Conservation (phyloP, 2,329 filamentous ascomycete species). For the Bertia moriformis region DNA sequence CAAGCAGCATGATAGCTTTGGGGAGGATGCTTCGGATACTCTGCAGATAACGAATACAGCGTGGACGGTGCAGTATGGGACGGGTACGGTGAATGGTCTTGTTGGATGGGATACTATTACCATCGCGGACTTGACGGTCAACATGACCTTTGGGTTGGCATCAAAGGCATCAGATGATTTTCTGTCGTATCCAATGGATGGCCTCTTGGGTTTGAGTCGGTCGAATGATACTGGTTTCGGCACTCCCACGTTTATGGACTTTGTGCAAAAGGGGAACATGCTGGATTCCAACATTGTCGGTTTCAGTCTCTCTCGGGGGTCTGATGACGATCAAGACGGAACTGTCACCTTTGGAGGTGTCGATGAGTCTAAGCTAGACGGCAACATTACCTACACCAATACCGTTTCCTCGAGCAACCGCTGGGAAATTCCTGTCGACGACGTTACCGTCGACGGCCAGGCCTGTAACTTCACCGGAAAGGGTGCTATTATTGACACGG, state of each 20-base stretch:
- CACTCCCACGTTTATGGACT: conserved; percentile 27
- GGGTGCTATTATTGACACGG: conserved; percentile 38
- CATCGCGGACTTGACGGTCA: neutral
- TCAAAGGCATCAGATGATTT: conserved; percentile 35
- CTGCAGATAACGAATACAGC: neutral
- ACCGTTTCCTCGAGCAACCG: neutral
- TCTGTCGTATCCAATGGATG: conserved; percentile 38
- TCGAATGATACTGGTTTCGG: conserved; percentile 15
- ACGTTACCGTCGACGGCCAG: conserved; percentile 22
- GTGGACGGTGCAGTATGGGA: neutral
- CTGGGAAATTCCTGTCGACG: neutral
- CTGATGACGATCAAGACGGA: conserved; percentile 30
- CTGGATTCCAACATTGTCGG: conserved; percentile 11
- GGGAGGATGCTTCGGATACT: neutral
- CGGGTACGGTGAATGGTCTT: neutral
- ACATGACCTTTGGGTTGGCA: neutral
- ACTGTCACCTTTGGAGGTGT: conserved; percentile 28
- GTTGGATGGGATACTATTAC: neutral
- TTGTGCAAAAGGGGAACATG: conserved; percentile 19
- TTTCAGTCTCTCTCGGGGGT: neutral
- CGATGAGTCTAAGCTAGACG: neutral
- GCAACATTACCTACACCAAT: neutral
- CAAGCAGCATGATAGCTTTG: neutral
- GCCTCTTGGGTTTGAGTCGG: conserved; percentile 40
- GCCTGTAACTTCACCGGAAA: conserved; percentile 18